phyloP scores from a whole-genome alignment of 2,329 filamentous ascomycete genomes.

The Ophiocordyceps camponoti-floridani region DNA sequence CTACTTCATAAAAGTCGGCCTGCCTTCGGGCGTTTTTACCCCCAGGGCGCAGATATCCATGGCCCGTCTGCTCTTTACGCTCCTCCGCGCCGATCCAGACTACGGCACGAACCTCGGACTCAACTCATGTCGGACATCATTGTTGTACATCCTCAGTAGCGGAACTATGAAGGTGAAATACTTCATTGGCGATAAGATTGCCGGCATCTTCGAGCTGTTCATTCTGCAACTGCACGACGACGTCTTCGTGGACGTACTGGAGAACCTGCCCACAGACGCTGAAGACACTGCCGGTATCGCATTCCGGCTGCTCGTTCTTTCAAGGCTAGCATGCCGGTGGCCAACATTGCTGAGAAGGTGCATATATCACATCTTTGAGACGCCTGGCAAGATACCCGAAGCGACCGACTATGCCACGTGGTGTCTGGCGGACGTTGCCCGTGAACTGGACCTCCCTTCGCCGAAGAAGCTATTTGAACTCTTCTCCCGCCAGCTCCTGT shows the following conservation, averaged over 20 bases:
- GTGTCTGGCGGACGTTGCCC: constrained; percentile 51
- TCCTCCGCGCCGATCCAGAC: constrained; percentile 48
- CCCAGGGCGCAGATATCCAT: constrained; percentile 48
- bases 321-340: constrained; percentile 65
- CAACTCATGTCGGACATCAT: constrained; percentile 45
- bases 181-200: constrained; percentile 49
- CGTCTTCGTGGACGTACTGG: constrained; percentile 70
- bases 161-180: constrained; percentile 59
- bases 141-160: constrained; percentile 54
- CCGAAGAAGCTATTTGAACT: constrained; percentile 59
- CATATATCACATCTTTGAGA: constrained; percentile 90
- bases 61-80: constrained; percentile 47
- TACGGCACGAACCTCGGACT: constrained; percentile 45
- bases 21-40: constrained; percentile 54
- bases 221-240: constrained; percentile 69
- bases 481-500: constrained; percentile 78
- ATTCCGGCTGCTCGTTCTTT: constrained; percentile 59
- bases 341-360: constrained; percentile 71
- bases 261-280: constrained; percentile 55
- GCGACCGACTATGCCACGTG: constrained; percentile 53
- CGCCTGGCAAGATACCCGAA: constrained; percentile 50
- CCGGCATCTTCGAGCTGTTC: constrained; percentile 63
- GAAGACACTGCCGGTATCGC: constrained; percentile 69
- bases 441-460: constrained; percentile 42
- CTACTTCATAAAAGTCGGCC: constrained; percentile 51